Percentiles rank a stretch among this genome's conserved stretches.
Evolutionary conservation across 2,329 filamentous ascomycete species (phyloP).

Genomic region (Diaporthe citri): DNA sequence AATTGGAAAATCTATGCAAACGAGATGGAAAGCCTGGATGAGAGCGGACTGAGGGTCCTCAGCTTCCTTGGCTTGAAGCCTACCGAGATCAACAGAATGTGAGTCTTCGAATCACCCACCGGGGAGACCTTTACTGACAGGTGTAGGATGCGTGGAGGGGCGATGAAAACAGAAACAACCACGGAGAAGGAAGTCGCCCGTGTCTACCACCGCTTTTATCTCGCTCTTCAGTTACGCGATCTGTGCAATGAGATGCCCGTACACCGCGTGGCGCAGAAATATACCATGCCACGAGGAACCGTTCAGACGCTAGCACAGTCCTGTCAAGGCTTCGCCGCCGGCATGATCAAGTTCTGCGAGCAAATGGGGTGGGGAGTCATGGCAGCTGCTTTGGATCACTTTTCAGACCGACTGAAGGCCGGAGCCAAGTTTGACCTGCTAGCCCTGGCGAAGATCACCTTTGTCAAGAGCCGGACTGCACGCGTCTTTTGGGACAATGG

Average conservation of each 20-base stretch:
- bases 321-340: conserved; percentile 82
- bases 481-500: conserved; percentile 82
- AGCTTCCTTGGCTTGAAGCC: conserved; percentile 77
- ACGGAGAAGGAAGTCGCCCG: conserved; percentile 72
- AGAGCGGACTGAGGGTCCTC: conserved; percentile 78
- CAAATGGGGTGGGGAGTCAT: conserved; percentile 82
- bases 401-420: conserved; percentile 78
- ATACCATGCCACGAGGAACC: conserved; percentile 76
- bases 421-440: conserved; percentile 79
- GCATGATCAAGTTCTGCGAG: conserved; percentile 84
- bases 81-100: conserved; percentile 76
- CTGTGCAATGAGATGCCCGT: conserved; percentile 82
- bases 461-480: conserved; percentile 82
- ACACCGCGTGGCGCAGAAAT: conserved; percentile 77
- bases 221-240: conserved; percentile 82
- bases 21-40: conserved; percentile 77
- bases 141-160: conserved; percentile 74
- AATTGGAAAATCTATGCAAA: conserved; percentile 81
- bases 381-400: conserved; percentile 79
- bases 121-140: background rate
- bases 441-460: conserved; percentile 78
- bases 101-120: conserved; percentile 47
- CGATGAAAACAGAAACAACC: conserved; percentile 71
- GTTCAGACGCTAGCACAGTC: conserved; percentile 81
- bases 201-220: conserved; percentile 79